Evolutionary conservation across 1,284 basidiomycete species (phyloP), one percentile per base, ranked within the genome.

Genomic region (Grifola frondosa): DNA sequence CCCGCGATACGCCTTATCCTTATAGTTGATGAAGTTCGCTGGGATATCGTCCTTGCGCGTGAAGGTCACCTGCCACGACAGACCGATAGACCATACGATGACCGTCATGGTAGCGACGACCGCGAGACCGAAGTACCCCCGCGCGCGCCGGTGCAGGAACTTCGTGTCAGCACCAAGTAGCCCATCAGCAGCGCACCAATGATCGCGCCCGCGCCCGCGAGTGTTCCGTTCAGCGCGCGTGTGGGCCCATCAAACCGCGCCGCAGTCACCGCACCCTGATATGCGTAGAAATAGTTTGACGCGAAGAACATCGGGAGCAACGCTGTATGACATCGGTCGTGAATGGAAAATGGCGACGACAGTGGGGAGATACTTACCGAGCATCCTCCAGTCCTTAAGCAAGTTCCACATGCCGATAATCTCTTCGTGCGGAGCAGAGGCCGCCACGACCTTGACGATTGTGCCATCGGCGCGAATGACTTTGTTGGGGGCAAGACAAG

Each of bases 271-370:
- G 67, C 65, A 37, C 66, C 68, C 54, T 71, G 69, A 60, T 70
- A 72, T 10, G 70, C 67, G 53, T 70, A 68, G 51, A 67, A 67
- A 50, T 67, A 68, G 61, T 66, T 68, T 48, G 66, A 65, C 7
- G 62, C 58, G 59, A 72, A 69, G 62, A 71, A 71, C 62, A 71
- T 67, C 11, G 70, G 70, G 37, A 64, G 52, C 33, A 72, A 60
- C 24, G 66, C 59, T 61, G 44, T 6, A 12, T 33, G 28, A 19
- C 3, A 8, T 10, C 33, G 21, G 30, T 47, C 17, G 19, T 9
- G 25, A 23, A 19, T 6, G 22, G 9, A 30, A 16, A 2, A 29
- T 16, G 21, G 21, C 9, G 5, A 11, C 26, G 24, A 6, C 26
- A 7, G 9, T 15, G 7, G 21, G 13, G n/a, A 12, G 22, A 6